phyloP scores from a whole-genome alignment of 306 rosid species.

The Vigna trinervia region DNA sequence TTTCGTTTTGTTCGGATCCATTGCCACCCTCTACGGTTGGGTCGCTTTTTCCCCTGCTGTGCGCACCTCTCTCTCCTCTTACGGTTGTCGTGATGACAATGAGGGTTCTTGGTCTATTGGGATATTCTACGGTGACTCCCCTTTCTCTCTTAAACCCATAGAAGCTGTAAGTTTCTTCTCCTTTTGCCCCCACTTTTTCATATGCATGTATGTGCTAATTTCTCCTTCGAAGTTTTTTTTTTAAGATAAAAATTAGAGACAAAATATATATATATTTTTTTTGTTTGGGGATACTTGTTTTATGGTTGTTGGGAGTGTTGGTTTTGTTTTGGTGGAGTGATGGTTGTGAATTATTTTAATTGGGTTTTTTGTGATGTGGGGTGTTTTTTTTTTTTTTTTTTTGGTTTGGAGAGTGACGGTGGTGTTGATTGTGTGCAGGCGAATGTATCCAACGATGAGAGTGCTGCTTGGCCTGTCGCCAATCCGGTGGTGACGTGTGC shows the following conservation, averaged over 20 bases:
- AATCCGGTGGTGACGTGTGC: slow-evolving; percentile 96
- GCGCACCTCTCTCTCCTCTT: slow-evolving; percentile 50
- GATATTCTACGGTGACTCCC: slow-evolving; percentile 85
- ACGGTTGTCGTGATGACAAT: slow-evolving; percentile 88
- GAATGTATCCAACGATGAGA: slow-evolving; percentile 71
- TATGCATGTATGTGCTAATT: slow-evolving; percentile 35
- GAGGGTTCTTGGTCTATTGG: slow-evolving; percentile 99
- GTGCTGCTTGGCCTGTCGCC: slow-evolving; percentile 96
- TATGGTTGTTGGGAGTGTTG: background rate
- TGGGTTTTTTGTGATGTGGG: slow-evolving; percentile 27
- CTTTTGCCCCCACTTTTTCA: background rate
- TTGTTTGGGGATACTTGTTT: background rate
- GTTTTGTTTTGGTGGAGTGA: background rate
- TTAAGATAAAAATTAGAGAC: background rate
- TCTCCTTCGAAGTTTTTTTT: background rate
- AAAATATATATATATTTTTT: background rate
- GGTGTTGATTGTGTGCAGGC: slow-evolving; percentile 57
- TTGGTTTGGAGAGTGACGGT: slow-evolving; percentile 36
- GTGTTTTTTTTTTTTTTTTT: slow-evolving; percentile 28
- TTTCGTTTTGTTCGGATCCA: slow-evolving; percentile 78
- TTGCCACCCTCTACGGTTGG: slow-evolving; percentile 82
- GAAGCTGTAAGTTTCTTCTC: slow-evolving; percentile 64
- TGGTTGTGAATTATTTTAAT: background rate
- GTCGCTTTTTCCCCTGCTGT: slow-evolving; percentile 75
- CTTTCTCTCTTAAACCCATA: slow-evolving; percentile 86